Evolutionary conservation across 169 alveolate genomes (phyloP).

Genomic region (Cryptosporidium parvum): DNA sequence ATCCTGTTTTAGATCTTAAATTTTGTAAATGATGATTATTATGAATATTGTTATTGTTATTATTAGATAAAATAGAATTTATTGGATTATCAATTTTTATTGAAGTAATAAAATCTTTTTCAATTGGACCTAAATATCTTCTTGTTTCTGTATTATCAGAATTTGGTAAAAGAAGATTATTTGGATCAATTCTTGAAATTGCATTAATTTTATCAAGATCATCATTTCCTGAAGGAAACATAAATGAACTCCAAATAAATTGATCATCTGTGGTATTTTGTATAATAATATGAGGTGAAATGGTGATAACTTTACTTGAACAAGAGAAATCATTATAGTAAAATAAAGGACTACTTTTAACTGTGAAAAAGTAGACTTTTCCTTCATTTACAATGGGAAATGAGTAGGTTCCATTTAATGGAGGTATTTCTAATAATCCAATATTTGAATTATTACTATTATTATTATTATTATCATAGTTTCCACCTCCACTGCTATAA

Average conservation of each 20-base stretch:
- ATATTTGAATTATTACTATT: conserved; percentile 11
- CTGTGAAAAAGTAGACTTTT: conserved; percentile 43
- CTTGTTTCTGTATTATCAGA: neutral
- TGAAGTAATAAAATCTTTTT: conserved; percentile 24
- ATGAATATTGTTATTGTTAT: neutral
- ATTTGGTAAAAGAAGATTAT: neutral
- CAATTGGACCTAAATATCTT: neutral
- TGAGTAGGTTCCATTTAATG: conserved; percentile 24
- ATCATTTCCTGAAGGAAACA: conserved; percentile 5
- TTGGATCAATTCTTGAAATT: conserved; percentile 25
- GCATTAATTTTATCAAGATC: neutral
- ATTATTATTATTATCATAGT: neutral
- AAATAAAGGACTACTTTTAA: conserved; percentile 32
- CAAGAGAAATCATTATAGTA: conserved; percentile 24
- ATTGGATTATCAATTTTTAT: neutral
- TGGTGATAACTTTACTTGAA: conserved; percentile 15
- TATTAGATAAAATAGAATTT: neutral
- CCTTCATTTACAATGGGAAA: conserved; percentile 53
- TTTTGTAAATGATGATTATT: neutral
- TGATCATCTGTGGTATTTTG: conserved; percentile 16
- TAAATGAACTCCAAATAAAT: conserved; percentile 34
- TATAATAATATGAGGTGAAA: conserved; percentile 47
- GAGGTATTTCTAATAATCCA: conserved; percentile 58
- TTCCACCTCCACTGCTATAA: neutral
- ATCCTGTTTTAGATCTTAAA: neutral